These are phyloP conservation scores for Xylaria nigripes DNA, from an alignment of 495 filamentous ascomycete genomes.

Conservation along the genomic window DNA sequence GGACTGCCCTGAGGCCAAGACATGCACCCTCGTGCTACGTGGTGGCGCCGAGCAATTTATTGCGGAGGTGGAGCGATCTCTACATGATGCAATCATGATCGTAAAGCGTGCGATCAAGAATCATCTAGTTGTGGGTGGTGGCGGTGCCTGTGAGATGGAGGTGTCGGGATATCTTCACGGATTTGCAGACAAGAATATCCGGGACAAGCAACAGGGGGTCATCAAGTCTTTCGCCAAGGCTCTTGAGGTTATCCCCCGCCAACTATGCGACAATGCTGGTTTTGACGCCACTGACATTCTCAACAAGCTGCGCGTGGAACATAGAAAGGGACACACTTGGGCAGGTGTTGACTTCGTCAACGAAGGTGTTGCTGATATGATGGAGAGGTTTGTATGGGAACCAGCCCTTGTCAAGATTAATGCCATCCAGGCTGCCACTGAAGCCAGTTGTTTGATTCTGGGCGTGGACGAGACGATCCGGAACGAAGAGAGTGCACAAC, in stretches of 20 bases:
- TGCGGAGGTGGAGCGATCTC: constrained; percentile 90
- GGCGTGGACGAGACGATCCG: constrained; percentile 96
- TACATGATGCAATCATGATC: constrained; percentile 99
- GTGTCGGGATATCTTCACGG: constrained; percentile 84
- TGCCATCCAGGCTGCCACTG: constrained; percentile 90
- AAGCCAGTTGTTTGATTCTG: constrained; percentile 89
- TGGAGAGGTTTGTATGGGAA: constrained; percentile 94
- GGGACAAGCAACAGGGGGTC: constrained; percentile 91
- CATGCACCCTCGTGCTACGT: constrained; percentile 89
- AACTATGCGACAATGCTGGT: constrained; percentile 95
- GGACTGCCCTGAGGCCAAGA: constrained; percentile 89
- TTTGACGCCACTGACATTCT: constrained; percentile 98
- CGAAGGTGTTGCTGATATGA: constrained; percentile 87
- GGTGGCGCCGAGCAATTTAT: constrained; percentile 99
- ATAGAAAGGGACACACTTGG: constrained; percentile 84
- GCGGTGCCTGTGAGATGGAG: constrained; percentile 95
- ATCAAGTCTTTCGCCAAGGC: constrained; percentile 98
- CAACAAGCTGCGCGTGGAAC: constrained; percentile 88
- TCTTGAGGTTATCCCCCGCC: constrained; percentile 90
- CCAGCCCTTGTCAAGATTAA: constrained; percentile 94
- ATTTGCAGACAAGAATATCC: constrained; percentile 84
- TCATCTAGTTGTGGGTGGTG: constrained; percentile 87
- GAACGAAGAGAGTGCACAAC: constrained; percentile 81
- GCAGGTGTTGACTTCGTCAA: constrained; percentile 90
- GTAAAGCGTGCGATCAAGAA: constrained; percentile 95